phyloP scores from a whole-genome alignment of 305 asterid genomes.

The Fraxinus platypoda region DNA sequence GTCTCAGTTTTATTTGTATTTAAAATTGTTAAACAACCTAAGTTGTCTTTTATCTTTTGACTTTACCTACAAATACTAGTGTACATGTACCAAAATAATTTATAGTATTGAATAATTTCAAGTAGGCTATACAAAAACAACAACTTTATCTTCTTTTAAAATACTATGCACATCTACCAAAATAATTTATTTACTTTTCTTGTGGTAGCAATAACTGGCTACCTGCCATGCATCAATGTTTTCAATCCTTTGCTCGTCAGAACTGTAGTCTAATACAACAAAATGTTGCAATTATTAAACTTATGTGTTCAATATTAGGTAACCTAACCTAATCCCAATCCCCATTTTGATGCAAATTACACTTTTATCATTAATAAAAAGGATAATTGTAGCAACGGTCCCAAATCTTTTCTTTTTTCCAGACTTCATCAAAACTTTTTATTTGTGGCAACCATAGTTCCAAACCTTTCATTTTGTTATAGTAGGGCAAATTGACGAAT shows the following conservation, averaged over 20 bases:
- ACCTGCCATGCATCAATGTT: background rate
- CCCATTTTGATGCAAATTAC: background rate
- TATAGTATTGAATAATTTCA: background rate
- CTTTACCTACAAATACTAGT: no score
- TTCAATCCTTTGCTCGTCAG: background rate
- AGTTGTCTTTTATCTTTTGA: background rate
- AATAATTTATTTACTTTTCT: background rate
- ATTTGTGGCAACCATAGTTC: no score
- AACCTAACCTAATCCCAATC: background rate
- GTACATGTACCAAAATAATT: background rate
- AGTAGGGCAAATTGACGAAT: background rate
- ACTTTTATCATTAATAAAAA: background rate
- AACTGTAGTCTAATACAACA: background rate
- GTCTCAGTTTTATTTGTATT: background rate
- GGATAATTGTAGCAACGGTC: no score
- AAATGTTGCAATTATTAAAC: background rate
- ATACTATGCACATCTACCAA: background rate
- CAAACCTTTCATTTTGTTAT: no score
- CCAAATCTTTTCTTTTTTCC: background rate
- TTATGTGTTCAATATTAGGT: background rate
- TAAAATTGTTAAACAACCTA: no score
- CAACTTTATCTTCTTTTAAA: no score
- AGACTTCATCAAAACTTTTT: no score
- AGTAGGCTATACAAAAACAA: background rate
- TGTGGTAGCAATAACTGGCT: background rate